Evolutionary conservation across 148 eudicot species (phyloP), one percentile per base, ranked within the genome.

Genomic region (Talinum fruticosum): DNA sequence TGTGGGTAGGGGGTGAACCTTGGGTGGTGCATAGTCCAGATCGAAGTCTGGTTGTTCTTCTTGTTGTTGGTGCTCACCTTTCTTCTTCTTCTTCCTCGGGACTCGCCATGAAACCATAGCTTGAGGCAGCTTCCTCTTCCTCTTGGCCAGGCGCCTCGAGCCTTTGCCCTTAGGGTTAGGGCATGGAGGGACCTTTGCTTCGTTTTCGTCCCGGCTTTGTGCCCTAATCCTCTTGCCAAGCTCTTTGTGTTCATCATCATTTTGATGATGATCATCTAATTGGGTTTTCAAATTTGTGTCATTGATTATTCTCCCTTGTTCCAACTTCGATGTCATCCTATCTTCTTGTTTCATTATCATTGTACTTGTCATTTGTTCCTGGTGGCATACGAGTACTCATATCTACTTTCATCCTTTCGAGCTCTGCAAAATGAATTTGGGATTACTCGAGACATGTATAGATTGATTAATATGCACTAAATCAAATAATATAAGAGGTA

Each of bases 1-100:
- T 90, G 79, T 90, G 91, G 59, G 41, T 67, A 2, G 87, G 85
- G 71, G 93, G 93, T 90, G 91, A 26, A 85, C 83, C 80, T 69
- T 80, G 4, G 93, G 91, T 18, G 86, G 85, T 41, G 85, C 79
- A 78, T 90, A 90, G 37, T 90, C 93, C 61, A 81, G 38, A 78
- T 85, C 76, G 73, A 83, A 86, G 75, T 78, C 87, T 7, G 86
- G 80, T 76, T 83, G 85, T 33, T 62, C 32, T 62, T 62, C 32
- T 62, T 79, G 86, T 14, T 86, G 79, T 69, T 85, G 86, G 26
- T 73, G 75, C 28, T 81, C 80, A 1, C 74, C 84, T 26, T 69
- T 47, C 76, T 79, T 77, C 76, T 68, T 69, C 57, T 62, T 77
- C 76, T 64, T 72, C 57, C 24, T 84, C 37, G 88, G 87, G 38